These are phyloP conservation scores for Hydrangea macrophylla DNA, from an alignment of 148 eudicot species.

Conservation along the genomic window DNA sequence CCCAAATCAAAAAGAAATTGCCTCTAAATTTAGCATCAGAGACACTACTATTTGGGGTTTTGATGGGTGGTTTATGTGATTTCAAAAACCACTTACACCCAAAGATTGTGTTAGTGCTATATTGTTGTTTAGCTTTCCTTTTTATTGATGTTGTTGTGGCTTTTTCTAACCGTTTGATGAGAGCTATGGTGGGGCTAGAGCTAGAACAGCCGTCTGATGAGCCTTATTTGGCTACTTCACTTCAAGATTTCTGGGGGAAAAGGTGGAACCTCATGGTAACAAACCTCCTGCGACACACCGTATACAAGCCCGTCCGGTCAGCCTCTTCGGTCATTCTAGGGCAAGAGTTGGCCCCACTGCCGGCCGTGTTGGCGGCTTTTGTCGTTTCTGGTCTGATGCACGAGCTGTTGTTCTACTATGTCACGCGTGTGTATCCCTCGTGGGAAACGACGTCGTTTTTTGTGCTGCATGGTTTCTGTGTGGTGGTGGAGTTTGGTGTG, in stretches of 20 bases:
- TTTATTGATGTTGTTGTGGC: conserved; percentile 39
- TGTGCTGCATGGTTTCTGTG: conserved; percentile 57
- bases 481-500: conserved; percentile 40
- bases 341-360: conserved; percentile 21
- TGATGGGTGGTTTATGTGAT: conserved; percentile 14
- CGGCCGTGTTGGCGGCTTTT: conserved; percentile 49
- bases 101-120: conserved; percentile 9
- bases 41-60: conserved; percentile 9
- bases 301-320: conserved; percentile 32
- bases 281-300: conserved; percentile 15
- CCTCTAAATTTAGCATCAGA: conserved; percentile 31
- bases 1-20: background rate
- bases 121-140: conserved; percentile 36
- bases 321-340: conserved; percentile 19
- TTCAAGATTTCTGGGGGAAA: conserved; percentile 56
- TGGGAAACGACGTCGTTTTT: conserved; percentile 70
- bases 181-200: conserved; percentile 30
- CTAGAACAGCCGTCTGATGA: conserved; percentile 52
- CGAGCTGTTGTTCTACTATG: conserved; percentile 56
- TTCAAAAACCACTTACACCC: conserved; percentile 19
- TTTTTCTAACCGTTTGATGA: conserved; percentile 15
- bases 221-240: conserved; percentile 49
- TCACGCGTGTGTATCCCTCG: conserved; percentile 40
- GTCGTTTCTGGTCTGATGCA: conserved; percentile 72
- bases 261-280: conserved; percentile 56